These are phyloP conservation scores for Cordyceps fumosorosea DNA, from an alignment of 2,329 filamentous ascomycete genomes.

Conservation along the genomic window DNA sequence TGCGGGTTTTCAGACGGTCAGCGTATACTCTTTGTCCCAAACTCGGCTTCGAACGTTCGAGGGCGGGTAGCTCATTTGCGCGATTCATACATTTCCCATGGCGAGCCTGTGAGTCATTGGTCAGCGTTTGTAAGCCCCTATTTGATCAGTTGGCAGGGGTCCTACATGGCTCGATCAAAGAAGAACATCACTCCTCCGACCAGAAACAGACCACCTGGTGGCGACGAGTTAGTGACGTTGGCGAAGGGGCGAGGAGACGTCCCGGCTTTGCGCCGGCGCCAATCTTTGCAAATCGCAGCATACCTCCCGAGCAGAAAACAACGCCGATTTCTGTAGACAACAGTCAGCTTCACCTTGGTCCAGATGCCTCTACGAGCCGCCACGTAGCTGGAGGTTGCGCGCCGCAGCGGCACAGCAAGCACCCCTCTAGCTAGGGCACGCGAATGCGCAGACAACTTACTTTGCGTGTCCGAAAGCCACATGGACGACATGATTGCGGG, in stretches of 20 bases:
- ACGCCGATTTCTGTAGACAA: constrained; percentile 77
- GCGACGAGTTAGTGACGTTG: constrained; percentile 15
- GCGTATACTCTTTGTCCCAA: neutral
- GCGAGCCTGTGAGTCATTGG: constrained; percentile 58
- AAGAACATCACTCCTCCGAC: constrained; percentile 92
- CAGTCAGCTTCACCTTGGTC: constrained; percentile 25
- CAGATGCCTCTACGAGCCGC: neutral
- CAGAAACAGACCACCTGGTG: constrained; percentile 82
- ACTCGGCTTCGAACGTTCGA: constrained; percentile 11
- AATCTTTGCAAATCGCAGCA: constrained; percentile 31
- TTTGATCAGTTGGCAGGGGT: neutral
- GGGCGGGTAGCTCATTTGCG: constrained; percentile 10
- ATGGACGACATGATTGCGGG: constrained; percentile 67
- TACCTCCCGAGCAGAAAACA: constrained; percentile 96
- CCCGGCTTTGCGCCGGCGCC: constrained; percentile 18
- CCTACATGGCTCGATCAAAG: constrained; percentile 92
- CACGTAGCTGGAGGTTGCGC: neutral
- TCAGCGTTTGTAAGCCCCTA: constrained; percentile 12
- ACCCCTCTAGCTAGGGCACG: neutral
- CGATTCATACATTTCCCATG: constrained; percentile 78
- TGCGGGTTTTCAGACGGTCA: constrained; percentile 28
- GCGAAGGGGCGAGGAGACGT: constrained; percentile 5
- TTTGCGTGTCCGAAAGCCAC: constrained; percentile 95
- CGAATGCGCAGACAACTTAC: constrained; percentile 47
- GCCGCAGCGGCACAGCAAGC: too few relatives aligned